A percentile compares a stretch with the other conserved stretches of the same genome.
These are phyloP conservation scores for Oidium heveae DNA, from an alignment of 2,329 filamentous ascomycete species.

Conservation along the genomic window DNA sequence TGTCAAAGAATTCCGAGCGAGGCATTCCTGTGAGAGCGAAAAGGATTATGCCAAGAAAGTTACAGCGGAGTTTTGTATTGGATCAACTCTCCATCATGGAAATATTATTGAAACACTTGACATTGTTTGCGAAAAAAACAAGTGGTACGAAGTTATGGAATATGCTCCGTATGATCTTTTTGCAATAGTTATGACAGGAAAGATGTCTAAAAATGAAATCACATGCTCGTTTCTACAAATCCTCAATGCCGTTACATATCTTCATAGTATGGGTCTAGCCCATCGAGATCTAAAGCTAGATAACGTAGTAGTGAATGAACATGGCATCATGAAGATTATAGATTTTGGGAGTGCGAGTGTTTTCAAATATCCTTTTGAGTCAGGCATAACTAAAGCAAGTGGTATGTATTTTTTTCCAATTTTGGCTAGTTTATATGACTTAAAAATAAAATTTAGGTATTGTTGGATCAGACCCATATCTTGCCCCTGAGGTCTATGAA, in stretches of 20 bases:
- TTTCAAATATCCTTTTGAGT: constrained; percentile 93
- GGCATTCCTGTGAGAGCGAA: constrained; percentile 80
- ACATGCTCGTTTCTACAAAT: constrained; percentile 86
- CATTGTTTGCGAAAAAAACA: constrained; percentile 78
- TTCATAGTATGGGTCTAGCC: constrained; percentile 84
- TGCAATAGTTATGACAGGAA: constrained; percentile 95
- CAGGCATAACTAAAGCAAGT: constrained; percentile 53
- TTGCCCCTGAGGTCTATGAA: constrained; percentile 92
- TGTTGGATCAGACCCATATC: constrained; percentile 73
- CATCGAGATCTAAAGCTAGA: constrained; percentile 91
- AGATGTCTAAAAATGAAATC: constrained; percentile 81
- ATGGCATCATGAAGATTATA: constrained; percentile 97
- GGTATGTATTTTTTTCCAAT: constrained; percentile 27
- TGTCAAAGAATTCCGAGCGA: constrained; percentile 85
- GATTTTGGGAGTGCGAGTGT: constrained; percentile 96
- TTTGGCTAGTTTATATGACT: not conserved
- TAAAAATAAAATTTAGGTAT: constrained; percentile 25
- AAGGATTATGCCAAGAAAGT: constrained; percentile 96
- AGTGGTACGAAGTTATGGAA: constrained; percentile 98
- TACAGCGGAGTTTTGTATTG: constrained; percentile 94
- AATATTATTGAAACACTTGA: constrained; percentile 97
- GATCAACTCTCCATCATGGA: constrained; percentile 85
- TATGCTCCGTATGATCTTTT: constrained; percentile 92
- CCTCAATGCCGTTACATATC: constrained; percentile 73
- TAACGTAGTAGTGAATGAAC: constrained; percentile 90